Conservation (phyloP, 2,329 filamentous ascomycete species). For the Colletotrichum sp. region DNA sequence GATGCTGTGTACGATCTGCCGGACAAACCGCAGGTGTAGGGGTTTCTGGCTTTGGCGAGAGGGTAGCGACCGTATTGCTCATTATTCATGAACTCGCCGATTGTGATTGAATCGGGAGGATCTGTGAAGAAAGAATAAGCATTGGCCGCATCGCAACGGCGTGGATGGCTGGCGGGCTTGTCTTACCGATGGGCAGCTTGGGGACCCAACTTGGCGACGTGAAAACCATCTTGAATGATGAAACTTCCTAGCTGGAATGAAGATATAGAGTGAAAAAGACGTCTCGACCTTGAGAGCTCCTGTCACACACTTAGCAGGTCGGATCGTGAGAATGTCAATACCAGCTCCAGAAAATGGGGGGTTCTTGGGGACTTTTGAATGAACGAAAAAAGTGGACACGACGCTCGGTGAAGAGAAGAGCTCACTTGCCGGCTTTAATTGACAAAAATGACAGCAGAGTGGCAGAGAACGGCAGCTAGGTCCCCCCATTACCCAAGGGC, state of each 20-base stretch:
- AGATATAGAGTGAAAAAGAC: neutral
- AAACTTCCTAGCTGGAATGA: neutral
- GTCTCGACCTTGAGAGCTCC: neutral
- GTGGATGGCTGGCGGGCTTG: neutral
- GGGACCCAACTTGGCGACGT: slow-evolving; percentile 66
- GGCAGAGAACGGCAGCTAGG: neutral
- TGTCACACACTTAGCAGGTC: neutral
- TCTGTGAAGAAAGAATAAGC: slow-evolving; percentile 37
- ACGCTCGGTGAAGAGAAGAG: neutral
- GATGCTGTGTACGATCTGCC: slow-evolving; percentile 69
- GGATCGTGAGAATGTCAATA: neutral
- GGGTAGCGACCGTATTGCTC: slow-evolving; percentile 73
- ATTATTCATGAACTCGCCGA: slow-evolving; percentile 78
- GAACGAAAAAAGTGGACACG: neutral
- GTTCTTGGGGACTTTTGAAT: slow-evolving; percentile 8
- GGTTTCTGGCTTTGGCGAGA: slow-evolving; percentile 66
- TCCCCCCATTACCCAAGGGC: neutral
- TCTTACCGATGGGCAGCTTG: slow-evolving; percentile 59
- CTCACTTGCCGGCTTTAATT: neutral
- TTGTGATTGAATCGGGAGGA: slow-evolving; percentile 75
- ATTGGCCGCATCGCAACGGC: neutral
- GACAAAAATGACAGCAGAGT: neutral
- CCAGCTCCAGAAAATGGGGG: neutral
- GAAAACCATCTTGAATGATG: slow-evolving; percentile 54
- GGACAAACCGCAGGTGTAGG: slow-evolving; percentile 79